Evolutionary conservation across 805 yeast species (phyloP), one percentile per base, ranked within the genome.

Genomic region (Jamesozyma gamospora): DNA sequence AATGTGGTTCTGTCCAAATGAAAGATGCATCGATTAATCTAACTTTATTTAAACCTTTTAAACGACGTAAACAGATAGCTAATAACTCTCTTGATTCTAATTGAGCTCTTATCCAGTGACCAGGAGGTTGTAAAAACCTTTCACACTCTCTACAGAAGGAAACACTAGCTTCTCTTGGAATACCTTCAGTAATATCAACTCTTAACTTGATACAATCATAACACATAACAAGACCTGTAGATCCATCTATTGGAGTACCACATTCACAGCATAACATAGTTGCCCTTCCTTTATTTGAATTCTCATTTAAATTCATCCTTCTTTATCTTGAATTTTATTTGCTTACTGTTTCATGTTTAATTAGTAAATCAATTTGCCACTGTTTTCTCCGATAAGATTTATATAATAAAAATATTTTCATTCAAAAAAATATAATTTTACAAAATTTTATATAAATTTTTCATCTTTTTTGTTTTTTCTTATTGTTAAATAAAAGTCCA

Each of bases 1-100:
- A 87, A 63, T 92, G 99, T 3, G 99, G 98, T 66, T 92, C 99
- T 1, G 99, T 92, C 99, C 99, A 92, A 45, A 94, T 77, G 53
- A 88, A 92, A 4, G 88, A 75, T 2, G 98, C 99, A 66, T 92
- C 97, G 32, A 86, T 77, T 44, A 92, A 68, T 52, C 96, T 70
- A 34, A 87, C 92, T 55, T 83, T 82, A 49, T 75, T 79, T 50
- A 92, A 70, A 41, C 97, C 97, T 52, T 82, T 85, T 55, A 92
- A 70, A 58, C 90, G 76, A 64, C 90, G 78, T 47, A 92, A 68
- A 67, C 96, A 84, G 32, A 92, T 67, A 1, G 98, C 97, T 45
- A 92, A 68, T 39, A 92, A 69, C 61, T 92, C 97, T 62, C 98
- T 72, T 18, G 94, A 82, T 65, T 92, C 98, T 38, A 90, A 70